Evolutionary conservation across 1,284 basidiomycete species (phyloP).

Genomic region (Fomes fomentarius): DNA sequence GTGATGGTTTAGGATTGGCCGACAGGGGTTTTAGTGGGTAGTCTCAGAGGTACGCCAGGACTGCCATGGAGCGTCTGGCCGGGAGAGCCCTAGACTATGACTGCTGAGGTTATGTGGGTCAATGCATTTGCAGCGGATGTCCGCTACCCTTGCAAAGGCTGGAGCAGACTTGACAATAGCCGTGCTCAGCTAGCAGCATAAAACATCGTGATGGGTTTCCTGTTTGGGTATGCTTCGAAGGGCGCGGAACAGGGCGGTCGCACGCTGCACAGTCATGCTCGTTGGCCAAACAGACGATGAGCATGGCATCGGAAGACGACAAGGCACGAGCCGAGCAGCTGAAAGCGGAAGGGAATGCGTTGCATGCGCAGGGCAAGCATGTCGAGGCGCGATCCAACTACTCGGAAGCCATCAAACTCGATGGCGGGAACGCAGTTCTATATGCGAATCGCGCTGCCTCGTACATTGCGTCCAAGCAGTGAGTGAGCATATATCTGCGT

Average conservation of each 20-base stretch:
- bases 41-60: too few species aligned
- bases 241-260: neutral
- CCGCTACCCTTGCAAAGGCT: too few species aligned
- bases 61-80: too few species aligned
- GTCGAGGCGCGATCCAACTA: constrained; percentile 35
- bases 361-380: constrained; percentile 35
- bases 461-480: constrained; percentile 22
- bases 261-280: neutral
- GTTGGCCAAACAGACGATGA: neutral
- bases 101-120: too few species aligned
- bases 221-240: constrained; percentile 1
- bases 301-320: constrained; percentile 19
- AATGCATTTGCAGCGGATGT: too few species aligned
- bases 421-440: constrained; percentile 34
- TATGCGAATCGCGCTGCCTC: constrained; percentile 37
- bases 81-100: too few species aligned
- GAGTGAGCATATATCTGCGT: neutral
- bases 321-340: constrained; percentile 26
- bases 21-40: too few species aligned
- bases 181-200: too few species aligned
- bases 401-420: constrained; percentile 34
- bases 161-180: too few species aligned
- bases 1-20: too few species aligned
- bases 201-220: constrained; percentile 3
- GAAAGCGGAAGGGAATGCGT: constrained; percentile 38